Conservation (phyloP, 1,284 basidiomycete species). For the Trichosporon sp. region DNA sequence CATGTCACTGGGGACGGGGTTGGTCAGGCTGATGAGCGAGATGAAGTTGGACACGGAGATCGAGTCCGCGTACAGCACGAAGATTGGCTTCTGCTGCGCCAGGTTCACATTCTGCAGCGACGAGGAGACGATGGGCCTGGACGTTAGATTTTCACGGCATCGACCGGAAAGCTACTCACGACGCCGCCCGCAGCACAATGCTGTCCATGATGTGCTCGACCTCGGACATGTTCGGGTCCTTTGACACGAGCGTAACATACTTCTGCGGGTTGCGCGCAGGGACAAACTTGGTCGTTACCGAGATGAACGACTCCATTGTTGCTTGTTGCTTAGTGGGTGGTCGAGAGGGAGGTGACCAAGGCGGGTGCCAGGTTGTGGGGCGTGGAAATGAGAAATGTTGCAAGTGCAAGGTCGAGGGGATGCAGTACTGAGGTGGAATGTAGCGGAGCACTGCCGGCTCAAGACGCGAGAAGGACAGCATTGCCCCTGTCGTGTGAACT, state of each 20-base stretch:
- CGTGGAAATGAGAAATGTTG: not conserved
- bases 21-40: slow-evolving; percentile 11
- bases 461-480: not conserved
- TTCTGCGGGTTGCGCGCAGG: slow-evolving; percentile 17
- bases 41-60: slow-evolving; percentile 9
- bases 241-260: slow-evolving; percentile 10
- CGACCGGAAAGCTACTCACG: not conserved
- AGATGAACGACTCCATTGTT: slow-evolving; percentile 7
- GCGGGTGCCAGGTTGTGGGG: not conserved
- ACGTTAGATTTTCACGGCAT: not conserved
- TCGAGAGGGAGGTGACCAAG: not conserved
- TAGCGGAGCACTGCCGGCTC: not conserved
- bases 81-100: slow-evolving; percentile 6
- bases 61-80: slow-evolving; percentile 2
- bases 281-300: slow-evolving; percentile 12
- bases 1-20: not conserved
- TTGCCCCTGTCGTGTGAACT: not conserved
- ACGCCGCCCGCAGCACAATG: not conserved
- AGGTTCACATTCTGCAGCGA: slow-evolving; percentile 12
- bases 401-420: not conserved
- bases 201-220: slow-evolving; percentile 18
- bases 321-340: not conserved
- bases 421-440: not conserved
- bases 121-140: not conserved
- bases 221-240: slow-evolving; percentile 17